Evolutionary conservation across 169 alveolate genomes (phyloP).

Genomic region (Plasmodium vivax): DNA sequence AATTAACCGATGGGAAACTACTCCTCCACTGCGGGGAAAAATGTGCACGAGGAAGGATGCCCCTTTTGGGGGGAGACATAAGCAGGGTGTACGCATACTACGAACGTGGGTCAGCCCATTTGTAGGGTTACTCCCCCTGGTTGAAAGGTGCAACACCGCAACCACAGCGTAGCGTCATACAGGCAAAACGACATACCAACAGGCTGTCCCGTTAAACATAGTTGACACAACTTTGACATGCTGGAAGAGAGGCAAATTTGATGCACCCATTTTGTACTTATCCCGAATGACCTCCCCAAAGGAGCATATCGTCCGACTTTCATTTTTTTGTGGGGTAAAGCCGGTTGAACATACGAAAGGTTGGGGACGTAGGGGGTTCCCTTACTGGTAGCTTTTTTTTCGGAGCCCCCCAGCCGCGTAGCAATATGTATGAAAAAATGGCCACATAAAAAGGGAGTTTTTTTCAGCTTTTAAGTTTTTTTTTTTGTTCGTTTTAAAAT

Average conservation of each 20-base stretch:
- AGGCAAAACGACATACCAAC: not conserved
- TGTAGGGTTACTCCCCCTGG: not conserved
- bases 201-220: not conserved
- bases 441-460: not conserved
- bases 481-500: not conserved
- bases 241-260: not conserved
- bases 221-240: not conserved
- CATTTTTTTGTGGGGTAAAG: not conserved
- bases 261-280: not conserved
- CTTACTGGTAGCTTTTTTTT: not conserved
- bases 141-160: not conserved
- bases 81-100: not conserved
- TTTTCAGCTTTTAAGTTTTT: not conserved
- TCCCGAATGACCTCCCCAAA: not conserved
- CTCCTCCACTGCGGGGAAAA: not conserved
- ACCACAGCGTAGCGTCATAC: not conserved
- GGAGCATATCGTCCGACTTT: not conserved
- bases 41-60: not conserved
- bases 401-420: not conserved
- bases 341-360: not conserved
- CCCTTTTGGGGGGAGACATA: not conserved
- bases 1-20: not conserved
- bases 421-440: not conserved
- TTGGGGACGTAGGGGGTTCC: not conserved
- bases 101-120: not conserved